Conservation (phyloP, 139 green algal genomes). For the Nannochloris sp. region DNA sequence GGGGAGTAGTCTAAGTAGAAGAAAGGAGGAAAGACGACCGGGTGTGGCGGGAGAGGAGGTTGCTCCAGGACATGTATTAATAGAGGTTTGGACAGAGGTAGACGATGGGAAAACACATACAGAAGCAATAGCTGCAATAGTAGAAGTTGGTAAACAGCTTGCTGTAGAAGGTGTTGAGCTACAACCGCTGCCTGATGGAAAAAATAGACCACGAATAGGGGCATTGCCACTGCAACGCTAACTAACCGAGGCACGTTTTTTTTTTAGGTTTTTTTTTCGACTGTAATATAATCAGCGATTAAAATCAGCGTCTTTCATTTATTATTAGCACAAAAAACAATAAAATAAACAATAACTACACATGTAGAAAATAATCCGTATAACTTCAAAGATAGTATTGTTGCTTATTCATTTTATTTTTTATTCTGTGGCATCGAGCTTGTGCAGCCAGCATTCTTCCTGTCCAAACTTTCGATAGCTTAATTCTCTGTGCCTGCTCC, state of each 20-base stretch:
- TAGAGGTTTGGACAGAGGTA: constrained; percentile 1
- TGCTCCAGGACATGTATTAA: constrained; percentile 1
- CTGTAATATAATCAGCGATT: too few species aligned
- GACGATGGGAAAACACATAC: background rate
- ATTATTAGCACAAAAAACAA: too few species aligned
- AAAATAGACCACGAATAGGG: too few species aligned
- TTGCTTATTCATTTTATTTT: background rate
- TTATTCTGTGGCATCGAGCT: background rate
- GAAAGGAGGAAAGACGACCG: background rate
- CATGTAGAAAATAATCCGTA: too few species aligned
- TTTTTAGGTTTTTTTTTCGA: too few species aligned
- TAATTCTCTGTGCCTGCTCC: background rate
- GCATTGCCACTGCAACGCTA: too few species aligned
- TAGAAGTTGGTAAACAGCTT: constrained; percentile 5
- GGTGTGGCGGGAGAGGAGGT: background rate
- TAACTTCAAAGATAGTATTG: background rate
- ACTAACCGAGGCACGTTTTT: too few species aligned
- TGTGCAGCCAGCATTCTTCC: background rate
- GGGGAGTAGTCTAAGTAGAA: background rate
- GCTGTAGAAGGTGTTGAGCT: too few species aligned
- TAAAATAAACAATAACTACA: too few species aligned
- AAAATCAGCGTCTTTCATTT: too few species aligned
- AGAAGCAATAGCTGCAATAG: background rate
- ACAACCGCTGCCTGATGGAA: too few species aligned
- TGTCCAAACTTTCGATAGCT: background rate